Conservation (phyloP, 192 early-diverging fungal species). For the Entomortierella lignicola region DNA sequence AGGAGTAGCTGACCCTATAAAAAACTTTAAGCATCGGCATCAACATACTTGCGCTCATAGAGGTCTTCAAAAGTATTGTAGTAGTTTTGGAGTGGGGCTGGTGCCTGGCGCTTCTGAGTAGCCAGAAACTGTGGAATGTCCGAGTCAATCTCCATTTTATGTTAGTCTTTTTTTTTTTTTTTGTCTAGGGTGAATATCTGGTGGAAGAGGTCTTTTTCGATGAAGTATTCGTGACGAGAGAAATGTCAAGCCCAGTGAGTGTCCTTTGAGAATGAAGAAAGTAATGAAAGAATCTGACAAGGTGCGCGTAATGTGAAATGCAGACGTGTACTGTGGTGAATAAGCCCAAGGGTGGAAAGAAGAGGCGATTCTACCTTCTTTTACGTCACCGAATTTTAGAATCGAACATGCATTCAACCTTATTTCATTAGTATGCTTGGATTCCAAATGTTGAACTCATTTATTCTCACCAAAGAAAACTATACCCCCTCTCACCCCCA, state of each 20-base stretch:
- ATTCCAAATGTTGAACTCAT: no score
- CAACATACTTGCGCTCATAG: constrained; percentile 93
- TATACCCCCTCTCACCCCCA: not conserved
- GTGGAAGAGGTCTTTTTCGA: not conserved
- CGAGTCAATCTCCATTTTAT: constrained; percentile 78
- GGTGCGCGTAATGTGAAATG: not conserved
- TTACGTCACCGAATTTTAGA: no score
- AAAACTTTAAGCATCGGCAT: not conserved
- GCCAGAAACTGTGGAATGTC: constrained; percentile 80
- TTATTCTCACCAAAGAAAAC: no score
- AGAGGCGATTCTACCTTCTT: no score
- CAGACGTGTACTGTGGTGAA: not conserved
- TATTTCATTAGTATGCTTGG: no score
- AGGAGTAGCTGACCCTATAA: not conserved
- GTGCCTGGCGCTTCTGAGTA: constrained; percentile 72
- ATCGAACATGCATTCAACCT: no score
- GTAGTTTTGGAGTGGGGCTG: constrained; percentile 77
- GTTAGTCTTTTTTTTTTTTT: no score
- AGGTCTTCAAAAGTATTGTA: constrained; percentile 90
- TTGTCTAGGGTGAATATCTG: not conserved
- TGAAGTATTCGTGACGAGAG: not conserved
- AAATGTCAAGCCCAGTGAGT: not conserved
- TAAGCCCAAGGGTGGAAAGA: no score
- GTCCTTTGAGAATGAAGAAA: not conserved
- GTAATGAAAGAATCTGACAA: not conserved